phyloP scores from a whole-genome alignment of 2,329 filamentous ascomycete species.

The Monosporascus cannonballus region DNA sequence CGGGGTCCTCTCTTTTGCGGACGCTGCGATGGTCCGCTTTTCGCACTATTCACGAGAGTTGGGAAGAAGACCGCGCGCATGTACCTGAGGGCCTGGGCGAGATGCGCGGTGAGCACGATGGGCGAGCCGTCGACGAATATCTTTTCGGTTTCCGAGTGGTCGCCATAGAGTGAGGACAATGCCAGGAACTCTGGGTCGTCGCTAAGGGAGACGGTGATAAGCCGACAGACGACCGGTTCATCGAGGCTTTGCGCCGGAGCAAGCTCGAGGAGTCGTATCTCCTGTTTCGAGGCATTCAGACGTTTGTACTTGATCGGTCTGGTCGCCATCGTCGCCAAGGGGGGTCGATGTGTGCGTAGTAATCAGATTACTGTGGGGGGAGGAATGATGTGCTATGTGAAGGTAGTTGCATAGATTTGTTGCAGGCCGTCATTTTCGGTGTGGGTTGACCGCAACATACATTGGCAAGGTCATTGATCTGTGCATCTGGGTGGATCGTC shows the following conservation, averaged over 20 bases:
- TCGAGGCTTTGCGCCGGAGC: conserved; percentile 20
- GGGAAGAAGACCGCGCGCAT: conserved; percentile 28
- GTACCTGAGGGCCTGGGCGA: conserved; percentile 25
- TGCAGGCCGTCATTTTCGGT: neutral
- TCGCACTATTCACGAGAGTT: conserved; percentile 6
- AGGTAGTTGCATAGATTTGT: neutral
- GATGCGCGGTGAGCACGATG: conserved; percentile 21
- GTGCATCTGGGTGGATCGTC: neutral
- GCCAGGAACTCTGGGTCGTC: conserved; percentile 7
- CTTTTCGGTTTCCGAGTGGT: conserved; percentile 18
- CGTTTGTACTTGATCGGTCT: conserved; percentile 8
- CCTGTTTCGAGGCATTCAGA: conserved; percentile 17
- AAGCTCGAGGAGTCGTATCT: conserved; percentile 29
- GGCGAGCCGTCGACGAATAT: conserved; percentile 22
- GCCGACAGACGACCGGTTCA: conserved; percentile 27
- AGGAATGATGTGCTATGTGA: neutral
- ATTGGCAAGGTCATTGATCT: neutral
- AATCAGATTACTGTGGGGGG: neutral
- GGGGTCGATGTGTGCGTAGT: neutral
- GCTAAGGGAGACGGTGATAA: conserved; percentile 23
- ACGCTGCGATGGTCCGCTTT: neutral
- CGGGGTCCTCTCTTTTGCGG: neutral
- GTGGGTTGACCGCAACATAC: neutral
- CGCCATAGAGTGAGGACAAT: conserved; percentile 8
- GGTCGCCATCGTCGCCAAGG: neutral